Conservation (phyloP, 768 basidiomycete species). For the Postia placenta region DNA sequence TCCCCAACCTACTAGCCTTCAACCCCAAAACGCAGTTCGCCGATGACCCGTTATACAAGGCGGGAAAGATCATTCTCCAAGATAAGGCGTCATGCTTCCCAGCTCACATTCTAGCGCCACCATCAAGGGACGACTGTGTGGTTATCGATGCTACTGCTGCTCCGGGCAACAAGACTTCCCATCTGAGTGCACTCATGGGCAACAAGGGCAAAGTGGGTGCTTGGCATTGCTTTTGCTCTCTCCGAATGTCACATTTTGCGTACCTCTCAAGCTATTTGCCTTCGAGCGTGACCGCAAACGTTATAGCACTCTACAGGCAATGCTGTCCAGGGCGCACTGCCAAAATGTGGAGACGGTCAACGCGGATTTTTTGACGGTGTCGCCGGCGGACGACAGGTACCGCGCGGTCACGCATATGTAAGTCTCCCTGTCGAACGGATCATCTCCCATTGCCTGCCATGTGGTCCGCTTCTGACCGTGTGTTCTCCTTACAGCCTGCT, state of each 20-base stretch:
- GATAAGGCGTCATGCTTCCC: slow-evolving; percentile 99
- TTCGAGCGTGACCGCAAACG: slow-evolving; percentile 85
- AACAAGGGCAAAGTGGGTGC: slow-evolving; percentile 69
- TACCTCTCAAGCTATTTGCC: slow-evolving; percentile 56
- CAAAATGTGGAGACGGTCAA: slow-evolving; percentile 71
- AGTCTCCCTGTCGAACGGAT: slow-evolving; percentile 29
- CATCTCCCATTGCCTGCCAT: too few relatives aligned
- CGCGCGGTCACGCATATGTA: slow-evolving; percentile 80
- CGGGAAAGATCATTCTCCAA: slow-evolving; percentile 86
- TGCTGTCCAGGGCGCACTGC: slow-evolving; percentile 84
- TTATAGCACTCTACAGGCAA: slow-evolving; percentile 75
- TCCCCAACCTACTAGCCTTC: slow-evolving; percentile 78
- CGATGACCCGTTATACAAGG: slow-evolving; percentile 63
- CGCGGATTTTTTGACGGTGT: slow-evolving; percentile 77
- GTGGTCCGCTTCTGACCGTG: not conserved
- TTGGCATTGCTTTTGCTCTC: not conserved
- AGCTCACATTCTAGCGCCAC: slow-evolving; percentile 78
- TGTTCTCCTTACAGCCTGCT: slow-evolving; percentile 75
- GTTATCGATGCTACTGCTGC: slow-evolving; percentile 95
- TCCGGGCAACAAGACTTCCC: slow-evolving; percentile 97
- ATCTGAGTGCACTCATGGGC: slow-evolving; percentile 82
- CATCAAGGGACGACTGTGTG: slow-evolving; percentile 39
- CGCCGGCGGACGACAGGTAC: slow-evolving; percentile 62
- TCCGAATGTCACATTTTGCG: not conserved
- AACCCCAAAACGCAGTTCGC: slow-evolving; percentile 60